Percentiles rank a stretch among this genome's conserved stretches.
These are phyloP conservation scores for Polytolypa hystricis DNA, from an alignment of 2,329 filamentous ascomycete genomes.

Conservation along the genomic window DNA sequence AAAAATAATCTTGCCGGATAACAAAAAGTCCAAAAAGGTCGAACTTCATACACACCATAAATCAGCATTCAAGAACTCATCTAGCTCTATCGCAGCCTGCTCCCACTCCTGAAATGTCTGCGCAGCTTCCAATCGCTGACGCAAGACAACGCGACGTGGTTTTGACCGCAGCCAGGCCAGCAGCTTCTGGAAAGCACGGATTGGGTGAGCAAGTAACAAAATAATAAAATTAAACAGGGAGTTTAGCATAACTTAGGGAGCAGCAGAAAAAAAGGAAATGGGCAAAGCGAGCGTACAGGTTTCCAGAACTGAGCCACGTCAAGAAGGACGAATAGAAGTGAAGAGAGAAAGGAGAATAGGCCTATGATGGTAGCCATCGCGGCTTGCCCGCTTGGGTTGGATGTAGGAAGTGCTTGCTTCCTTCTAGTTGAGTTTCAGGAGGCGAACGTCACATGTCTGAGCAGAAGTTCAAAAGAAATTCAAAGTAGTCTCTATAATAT, in stretches of 20 bases:
- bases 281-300: constrained; percentile 35
- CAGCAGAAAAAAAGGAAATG: not conserved
- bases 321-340: constrained; percentile 28
- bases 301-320: constrained; percentile 55
- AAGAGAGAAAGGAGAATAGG: not conserved
- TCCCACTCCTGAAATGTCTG: constrained; percentile 77
- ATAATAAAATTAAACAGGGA: too few species aligned
- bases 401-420: too few species aligned
- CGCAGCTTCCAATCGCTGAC: constrained; percentile 54
- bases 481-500: too few species aligned
- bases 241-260: too few species aligned
- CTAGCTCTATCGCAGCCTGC: constrained; percentile 69
- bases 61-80: constrained; percentile 68
- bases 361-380: too few species aligned
- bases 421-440: too few species aligned
- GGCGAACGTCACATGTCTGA: too few species aligned
- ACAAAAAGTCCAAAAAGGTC: not conserved
- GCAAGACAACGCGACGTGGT: constrained; percentile 53
- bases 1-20: too few species aligned
- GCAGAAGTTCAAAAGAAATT: too few species aligned
- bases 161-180: constrained; percentile 56
- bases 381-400: too few species aligned
- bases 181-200: constrained; percentile 52
- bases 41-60: constrained; percentile 49
- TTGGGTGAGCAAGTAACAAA: constrained; percentile 2